Conservation (phyloP, 2,329 filamentous ascomycete species). For the Metarhizium sp. region DNA sequence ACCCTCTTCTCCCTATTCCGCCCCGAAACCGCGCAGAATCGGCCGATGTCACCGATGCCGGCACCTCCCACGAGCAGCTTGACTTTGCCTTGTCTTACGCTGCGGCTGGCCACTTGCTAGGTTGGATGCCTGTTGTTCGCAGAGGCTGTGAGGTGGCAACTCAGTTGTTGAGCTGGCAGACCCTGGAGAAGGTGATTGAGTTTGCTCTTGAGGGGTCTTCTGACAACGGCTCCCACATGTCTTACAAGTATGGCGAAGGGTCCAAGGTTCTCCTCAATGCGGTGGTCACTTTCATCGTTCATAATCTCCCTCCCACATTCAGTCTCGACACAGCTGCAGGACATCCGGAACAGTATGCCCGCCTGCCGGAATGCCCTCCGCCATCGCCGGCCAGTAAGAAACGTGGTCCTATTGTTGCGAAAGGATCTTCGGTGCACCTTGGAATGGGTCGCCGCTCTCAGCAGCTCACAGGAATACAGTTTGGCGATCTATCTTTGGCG, state of each 20-base stretch:
- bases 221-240: conserved; percentile 29
- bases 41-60: conserved; percentile 25
- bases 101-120: conserved; percentile 50
- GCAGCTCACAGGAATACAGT: conserved; percentile 56
- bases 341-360: conserved; percentile 27
- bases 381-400: conserved; percentile 7
- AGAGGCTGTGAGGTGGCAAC: conserved; percentile 52
- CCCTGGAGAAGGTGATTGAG: conserved; percentile 49
- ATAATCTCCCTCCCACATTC: conserved; percentile 51
- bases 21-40: conserved; percentile 17
- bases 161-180: conserved; percentile 52
- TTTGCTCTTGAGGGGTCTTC: conserved; percentile 39
- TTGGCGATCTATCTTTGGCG: conserved; percentile 52
- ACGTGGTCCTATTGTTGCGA: conserved; percentile 21
- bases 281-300: conserved; percentile 49
- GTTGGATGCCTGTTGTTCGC: conserved; percentile 42
- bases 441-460: conserved; percentile 32
- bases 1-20: conserved; percentile 34
- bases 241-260: conserved; percentile 42
- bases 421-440: conserved; percentile 26
- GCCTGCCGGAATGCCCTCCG: conserved; percentile 24
- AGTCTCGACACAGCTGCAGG: conserved; percentile 39
- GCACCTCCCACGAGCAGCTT: conserved; percentile 34
- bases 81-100: conserved; percentile 54
- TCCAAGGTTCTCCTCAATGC: conserved; percentile 44